Evolutionary conservation across 2,329 filamentous ascomycete genomes (phyloP), one percentile per base, ranked within the genome.

Genomic region (Sporothrix variecibatus): DNA sequence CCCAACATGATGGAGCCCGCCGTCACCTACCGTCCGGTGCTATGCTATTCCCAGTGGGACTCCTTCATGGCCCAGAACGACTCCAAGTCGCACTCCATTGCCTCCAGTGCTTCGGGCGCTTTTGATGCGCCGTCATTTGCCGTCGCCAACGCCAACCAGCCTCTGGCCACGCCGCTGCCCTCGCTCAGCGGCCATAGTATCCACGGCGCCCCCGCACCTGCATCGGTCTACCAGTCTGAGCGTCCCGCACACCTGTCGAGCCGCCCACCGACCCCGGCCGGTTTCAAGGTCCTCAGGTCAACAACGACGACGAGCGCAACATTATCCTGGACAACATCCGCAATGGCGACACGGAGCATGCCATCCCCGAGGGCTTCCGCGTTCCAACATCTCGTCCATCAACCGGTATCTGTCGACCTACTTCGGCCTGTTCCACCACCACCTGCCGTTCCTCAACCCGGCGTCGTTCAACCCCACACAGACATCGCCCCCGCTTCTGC

Each of bases 401-500:
- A 98, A 99, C 84, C 90, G 94, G 76, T 97, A 97, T 82, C 86
- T 99, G 76, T 93, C 94, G 75, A 97, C 95, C 1, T 99, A 98
- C 86, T 99, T 98, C 83, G 94, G 93, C 81, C 86, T 98, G 79
- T 99, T 98, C 84, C 96, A 99, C 81, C 96, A 97, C 79, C 96
- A 99, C 81, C 84, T 98, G 80, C 96, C 96, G 0, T 98, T 99
- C 85, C 84, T 99, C 81, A 96, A 99, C 80, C 95, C 95, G 62
- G 90, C 93, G 20, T 97, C 96, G 0, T 98, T 98, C 84, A 89
- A 91, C 77, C 93, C 95, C 3, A 92, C 92, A 4, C 87, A 92
- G 77, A 89, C 93, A 4, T 94, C 95, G 64, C 92, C 95, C 15
- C 92, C 96, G 26, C 86, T 99, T 9, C 86, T 99, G 43, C 88